Base-by-base conservation (phyloP, 352 stramenopile species). In the Phytophthora vignae region DNA sequence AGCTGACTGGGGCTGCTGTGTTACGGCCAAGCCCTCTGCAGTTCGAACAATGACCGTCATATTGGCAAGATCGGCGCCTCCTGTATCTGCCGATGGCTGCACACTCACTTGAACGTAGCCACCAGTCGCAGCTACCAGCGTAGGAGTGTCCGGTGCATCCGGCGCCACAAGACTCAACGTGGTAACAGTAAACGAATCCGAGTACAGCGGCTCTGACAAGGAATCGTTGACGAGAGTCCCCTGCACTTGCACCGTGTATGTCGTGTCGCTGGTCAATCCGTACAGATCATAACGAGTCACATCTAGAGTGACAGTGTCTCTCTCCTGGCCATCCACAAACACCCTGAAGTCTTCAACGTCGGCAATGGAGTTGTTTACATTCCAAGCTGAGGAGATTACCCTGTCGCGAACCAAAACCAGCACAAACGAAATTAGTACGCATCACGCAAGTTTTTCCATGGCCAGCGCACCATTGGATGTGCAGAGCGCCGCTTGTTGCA, bases 181-280 rank as follows among this genome's bases (percentile, higher is more conserved):
- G 38, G 50, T 58, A 15, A 50, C 52, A 48, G 81, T 42, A 46
- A 87, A 55, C 38, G 54, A 49, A 54, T 81, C 67, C 6, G 82
- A 86, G 2, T 52, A 31, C n/a, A 86, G 46, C 29, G 42, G 11
- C 5, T 59, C 49, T 48, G 61, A 52, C 33, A 48, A 64, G 8
- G 63, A 74, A 19, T 25, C 58, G 40, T 52, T 48, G 12, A 46
- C 50, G 6, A 77, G 40, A 55, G 40, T 55, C 17, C 40, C 73
- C 4, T 60, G 66, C 8, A 85, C 29, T 46, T 78, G 66, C 8
- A 86, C 54, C 10, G 54, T 38, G 67, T 87, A 82, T 15, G 60
- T 22, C 9, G 82, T 85, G 49, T 83, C 74, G 61, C 71, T 71
- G 0, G 14, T 25, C 17, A 90, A 60, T 60, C 77, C 79, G 52